Percentiles rank a stretch among this genome's conserved stretches.
Conservation (phyloP, 805 yeast genomes). For the Yarrowia osloensis region DNA sequence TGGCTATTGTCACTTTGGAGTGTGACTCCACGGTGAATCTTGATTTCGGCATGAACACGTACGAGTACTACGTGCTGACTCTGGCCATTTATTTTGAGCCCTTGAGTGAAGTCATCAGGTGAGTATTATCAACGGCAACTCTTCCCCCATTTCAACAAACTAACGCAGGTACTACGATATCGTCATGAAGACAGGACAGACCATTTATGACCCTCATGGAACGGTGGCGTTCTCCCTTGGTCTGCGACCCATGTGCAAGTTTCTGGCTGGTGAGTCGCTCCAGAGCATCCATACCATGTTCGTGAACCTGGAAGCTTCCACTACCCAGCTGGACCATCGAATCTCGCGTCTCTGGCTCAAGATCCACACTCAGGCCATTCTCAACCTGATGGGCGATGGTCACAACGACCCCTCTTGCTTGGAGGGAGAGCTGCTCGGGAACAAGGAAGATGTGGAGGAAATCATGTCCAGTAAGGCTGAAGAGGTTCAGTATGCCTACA, state of each 20-base stretch:
- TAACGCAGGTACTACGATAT: slow-evolving; percentile 36
- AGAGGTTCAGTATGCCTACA: slow-evolving; percentile 37
- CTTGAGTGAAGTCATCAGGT: slow-evolving; percentile 42
- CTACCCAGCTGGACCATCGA: slow-evolving; percentile 33
- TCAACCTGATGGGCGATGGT: slow-evolving; percentile 35
- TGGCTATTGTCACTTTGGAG: slow-evolving; percentile 47
- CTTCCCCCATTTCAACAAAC: neutral
- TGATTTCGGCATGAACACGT: slow-evolving; percentile 46
- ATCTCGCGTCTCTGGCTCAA: slow-evolving; percentile 36
- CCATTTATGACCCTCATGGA: slow-evolving; percentile 36
- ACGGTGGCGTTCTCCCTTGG: slow-evolving; percentile 35
- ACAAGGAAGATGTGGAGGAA: slow-evolving; percentile 27
- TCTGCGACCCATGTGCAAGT: slow-evolving; percentile 37
- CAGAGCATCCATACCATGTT: slow-evolving; percentile 34
- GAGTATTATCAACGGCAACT: slow-evolving; percentile 32
- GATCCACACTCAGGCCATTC: slow-evolving; percentile 35
- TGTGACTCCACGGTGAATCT: slow-evolving; percentile 43
- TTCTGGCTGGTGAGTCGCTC: slow-evolving; percentile 37
- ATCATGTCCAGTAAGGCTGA: slow-evolving; percentile 31
- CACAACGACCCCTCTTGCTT: slow-evolving; percentile 34
- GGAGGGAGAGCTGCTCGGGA: slow-evolving; percentile 35
- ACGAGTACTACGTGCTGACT: slow-evolving; percentile 48
- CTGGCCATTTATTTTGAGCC: slow-evolving; percentile 51
- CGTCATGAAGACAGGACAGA: slow-evolving; percentile 37
- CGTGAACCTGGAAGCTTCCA: slow-evolving; percentile 32